phyloP scores from a whole-genome alignment of 805 yeast genomes.

The Yarrowia keelungensis region DNA sequence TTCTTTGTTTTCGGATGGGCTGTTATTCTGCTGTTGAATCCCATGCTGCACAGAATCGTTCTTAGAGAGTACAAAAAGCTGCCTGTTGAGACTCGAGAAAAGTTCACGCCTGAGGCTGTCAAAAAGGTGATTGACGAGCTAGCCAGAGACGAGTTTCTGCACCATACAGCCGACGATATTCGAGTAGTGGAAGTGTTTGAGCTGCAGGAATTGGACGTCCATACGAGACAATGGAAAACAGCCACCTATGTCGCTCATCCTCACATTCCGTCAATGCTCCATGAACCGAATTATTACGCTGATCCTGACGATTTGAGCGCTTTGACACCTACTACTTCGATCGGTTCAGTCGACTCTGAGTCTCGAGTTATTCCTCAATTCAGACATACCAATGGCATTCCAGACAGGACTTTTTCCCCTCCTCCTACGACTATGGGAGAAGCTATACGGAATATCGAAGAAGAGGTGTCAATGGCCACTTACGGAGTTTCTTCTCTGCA shows the following conservation, averaged over 20 bases:
- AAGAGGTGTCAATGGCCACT: slow-evolving; percentile 27
- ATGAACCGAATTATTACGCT: slow-evolving; percentile 14
- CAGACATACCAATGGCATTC: slow-evolving; percentile 1
- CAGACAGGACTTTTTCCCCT: slow-evolving; percentile 30
- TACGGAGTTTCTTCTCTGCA: slow-evolving; percentile 9
- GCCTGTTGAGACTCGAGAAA: not conserved
- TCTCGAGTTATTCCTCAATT: slow-evolving; percentile 9
- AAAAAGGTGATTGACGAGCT: not conserved
- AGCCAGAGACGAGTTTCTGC: not conserved
- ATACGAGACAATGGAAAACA: slow-evolving; percentile 46
- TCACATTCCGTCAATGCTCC: slow-evolving; percentile 30
- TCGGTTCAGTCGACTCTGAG: not conserved
- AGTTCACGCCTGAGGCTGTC: not conserved
- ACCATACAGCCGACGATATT: slow-evolving; percentile 6
- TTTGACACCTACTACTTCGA: not conserved
- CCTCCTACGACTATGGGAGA: slow-evolving; percentile 18
- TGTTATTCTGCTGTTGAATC: slow-evolving; percentile 42
- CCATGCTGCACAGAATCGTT: slow-evolving; percentile 35
- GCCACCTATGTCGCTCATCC: slow-evolving; percentile 41
- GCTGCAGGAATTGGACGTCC: slow-evolving; percentile 41
- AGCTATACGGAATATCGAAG: slow-evolving; percentile 19
- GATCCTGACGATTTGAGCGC: slow-evolving; percentile 4
- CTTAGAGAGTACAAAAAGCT: slow-evolving; percentile 27
- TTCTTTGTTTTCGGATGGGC: slow-evolving; percentile 60
- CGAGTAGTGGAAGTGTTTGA: slow-evolving; percentile 61